Evolutionary conservation across 78 protist species (phyloP).

Genomic region (Trichosphaerium sp.): DNA sequence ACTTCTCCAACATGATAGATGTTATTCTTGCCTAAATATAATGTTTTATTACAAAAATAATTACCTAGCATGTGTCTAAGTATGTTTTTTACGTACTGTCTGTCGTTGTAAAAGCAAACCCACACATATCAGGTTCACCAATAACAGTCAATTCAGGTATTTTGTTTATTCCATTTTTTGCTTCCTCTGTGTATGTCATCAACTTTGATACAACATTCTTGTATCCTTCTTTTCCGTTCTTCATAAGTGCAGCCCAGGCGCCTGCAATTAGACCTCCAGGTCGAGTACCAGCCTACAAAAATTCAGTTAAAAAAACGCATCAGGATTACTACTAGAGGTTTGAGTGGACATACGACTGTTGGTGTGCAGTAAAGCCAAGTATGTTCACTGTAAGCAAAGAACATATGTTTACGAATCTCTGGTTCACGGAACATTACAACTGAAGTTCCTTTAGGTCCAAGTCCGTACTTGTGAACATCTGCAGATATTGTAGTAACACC

Average conservation of each 20-base stretch:
- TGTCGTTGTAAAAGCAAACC: background rate
- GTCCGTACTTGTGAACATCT: slow-evolving; percentile 90
- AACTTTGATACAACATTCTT: background rate
- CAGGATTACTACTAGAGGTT: background rate
- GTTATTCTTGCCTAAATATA: no score
- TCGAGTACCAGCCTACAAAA: slow-evolving; percentile 69
- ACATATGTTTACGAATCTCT: slow-evolving; percentile 30
- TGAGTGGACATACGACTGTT: slow-evolving; percentile 33
- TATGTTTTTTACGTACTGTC: no score
- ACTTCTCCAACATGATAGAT: no score
- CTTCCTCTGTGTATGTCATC: slow-evolving; percentile 4
- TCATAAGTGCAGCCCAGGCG: slow-evolving; percentile 78
- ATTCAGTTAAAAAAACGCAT: background rate
- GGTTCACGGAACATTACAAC: slow-evolving; percentile 35
- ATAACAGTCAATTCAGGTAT: slow-evolving; percentile 2
- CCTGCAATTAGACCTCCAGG: slow-evolving; percentile 77
- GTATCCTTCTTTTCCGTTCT: slow-evolving; percentile 62
- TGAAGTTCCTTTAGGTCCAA: slow-evolving; percentile 74
- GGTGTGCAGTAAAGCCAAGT: slow-evolving; percentile 1
- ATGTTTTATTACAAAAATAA: no score
- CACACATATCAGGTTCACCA: slow-evolving; percentile 18
- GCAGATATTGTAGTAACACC: slow-evolving; percentile 75
- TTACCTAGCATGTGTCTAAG: no score
- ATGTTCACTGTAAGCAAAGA: no score
- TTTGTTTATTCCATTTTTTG: background rate